Base-by-base conservation (phyloP, 2,329 filamentous ascomycete genomes). In the Xylariaceae sp. region DNA sequence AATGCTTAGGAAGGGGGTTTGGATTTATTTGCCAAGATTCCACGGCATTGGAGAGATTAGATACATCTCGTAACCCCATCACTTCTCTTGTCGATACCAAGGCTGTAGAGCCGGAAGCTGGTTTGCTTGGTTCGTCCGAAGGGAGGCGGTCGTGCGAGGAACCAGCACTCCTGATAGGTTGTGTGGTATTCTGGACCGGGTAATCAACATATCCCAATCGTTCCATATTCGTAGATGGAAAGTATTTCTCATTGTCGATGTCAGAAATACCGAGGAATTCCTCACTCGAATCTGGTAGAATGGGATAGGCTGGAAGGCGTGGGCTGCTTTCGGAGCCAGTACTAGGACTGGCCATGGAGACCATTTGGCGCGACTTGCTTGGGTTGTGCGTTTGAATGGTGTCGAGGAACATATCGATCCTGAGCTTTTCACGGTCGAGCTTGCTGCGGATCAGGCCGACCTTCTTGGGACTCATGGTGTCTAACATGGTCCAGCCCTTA, bases 61-160 rank as follows among this genome's bases (percentile, higher is more conserved):
- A 66, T 37, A 68, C 68, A 62, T 78, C 77, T n/a, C 80, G 73
- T 44, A 75, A 73, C 23, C 18, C 23, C 65, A 85, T 75, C 17
- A 85, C 73, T 50, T 84, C 81, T 10, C 73, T 73, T 0, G 82
- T 85, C 0, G 80, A 82, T 52, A 85, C 82, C 45, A 84, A 71
- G 3, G 77, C 76, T 65, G 78, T 75, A 1, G 76, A 73, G 52
- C 71, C 71, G 17, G 63, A 68, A 1, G 69, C 61, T 10, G 62
- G 11, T 10, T 69, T 68, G 2, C 66, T 68, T 4, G 76, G 74
- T n/a, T 75, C 75, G 2, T 77, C 72, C 7, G 72, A 76, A 2
- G 74, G 73, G 7, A 66, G 66, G 3, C 65, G 66, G 51, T 76
- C 76, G 55, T 75, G 75, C 4, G 75, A 72, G 2, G 71, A 17